A percentile compares a stretch with the other conserved stretches of the same genome.
Evolutionary conservation across 345 rosid species (phyloP).

Genomic region (Bruguiera gymnorhiza): DNA sequence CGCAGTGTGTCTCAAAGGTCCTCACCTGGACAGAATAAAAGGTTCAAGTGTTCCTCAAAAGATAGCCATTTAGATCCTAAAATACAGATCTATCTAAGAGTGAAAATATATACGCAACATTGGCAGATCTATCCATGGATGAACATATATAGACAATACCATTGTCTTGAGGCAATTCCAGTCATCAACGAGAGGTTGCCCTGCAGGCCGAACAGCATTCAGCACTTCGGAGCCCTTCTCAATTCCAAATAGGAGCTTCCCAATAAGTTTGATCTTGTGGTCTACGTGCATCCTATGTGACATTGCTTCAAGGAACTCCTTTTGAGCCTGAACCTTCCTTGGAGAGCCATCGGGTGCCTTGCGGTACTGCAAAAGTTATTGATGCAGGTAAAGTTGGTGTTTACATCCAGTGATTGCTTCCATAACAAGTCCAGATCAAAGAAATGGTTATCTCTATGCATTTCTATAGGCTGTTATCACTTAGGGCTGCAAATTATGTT

Average conservation of each 20-base stretch:
- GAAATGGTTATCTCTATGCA: not conserved
- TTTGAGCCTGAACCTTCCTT: conserved; percentile 71
- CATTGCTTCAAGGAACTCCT: conserved; percentile 83
- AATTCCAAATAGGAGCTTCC: conserved; percentile 82
- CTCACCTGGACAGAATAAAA: conserved; percentile 52
- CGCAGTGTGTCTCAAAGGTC: conserved; percentile 82
- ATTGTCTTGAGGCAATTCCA: conserved; percentile 80
- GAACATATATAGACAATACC: conserved; percentile 41
- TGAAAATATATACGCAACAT: conserved; percentile 31
- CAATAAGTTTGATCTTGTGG: conserved; percentile 68
- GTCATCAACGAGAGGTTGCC: conserved; percentile 91
- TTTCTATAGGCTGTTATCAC: too few relatives aligned
- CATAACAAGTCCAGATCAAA: not conserved
- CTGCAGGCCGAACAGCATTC: conserved; percentile 55
- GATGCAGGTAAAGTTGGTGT: not conserved
- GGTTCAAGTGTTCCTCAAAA: not conserved
- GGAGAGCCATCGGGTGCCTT: conserved; percentile 88
- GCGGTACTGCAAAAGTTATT: conserved; percentile 53
- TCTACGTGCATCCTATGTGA: conserved; percentile 89
- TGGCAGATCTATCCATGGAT: not conserved
- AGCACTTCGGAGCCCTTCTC: conserved; percentile 61
- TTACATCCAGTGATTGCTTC: not conserved
- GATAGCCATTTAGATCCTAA: not conserved
- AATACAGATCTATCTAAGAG: not conserved
- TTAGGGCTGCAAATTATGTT: not conserved